Evolutionary conservation across 164 flowering plant genomes (phyloP).

Genomic region (Sextonia rubra): DNA sequence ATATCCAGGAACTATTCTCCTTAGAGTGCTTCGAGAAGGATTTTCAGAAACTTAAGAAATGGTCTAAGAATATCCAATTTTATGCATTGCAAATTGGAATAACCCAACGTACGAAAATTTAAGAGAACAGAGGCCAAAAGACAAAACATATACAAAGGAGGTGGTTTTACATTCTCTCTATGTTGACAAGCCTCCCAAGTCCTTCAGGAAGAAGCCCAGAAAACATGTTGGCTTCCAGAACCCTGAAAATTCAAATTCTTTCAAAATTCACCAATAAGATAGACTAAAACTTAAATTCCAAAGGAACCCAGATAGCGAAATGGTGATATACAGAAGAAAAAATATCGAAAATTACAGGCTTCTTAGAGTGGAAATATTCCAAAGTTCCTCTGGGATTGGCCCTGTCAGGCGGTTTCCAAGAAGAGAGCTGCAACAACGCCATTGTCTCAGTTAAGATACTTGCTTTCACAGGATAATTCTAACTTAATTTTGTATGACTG

Average conservation of each 20-base stretch:
- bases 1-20: no score
- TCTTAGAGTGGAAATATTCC: conserved; percentile 36
- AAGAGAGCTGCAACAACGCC: conserved; percentile 45
- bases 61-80: no score
- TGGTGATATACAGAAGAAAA: neutral
- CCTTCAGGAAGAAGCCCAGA: conserved; percentile 28
- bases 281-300: neutral
- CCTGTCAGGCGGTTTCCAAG: conserved; percentile 28
- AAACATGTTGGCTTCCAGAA: conserved; percentile 27
- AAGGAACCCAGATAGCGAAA: neutral
- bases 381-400: conserved; percentile 17
- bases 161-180: conserved; percentile 21
- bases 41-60: no score
- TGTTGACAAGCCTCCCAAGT: conserved; percentile 26
- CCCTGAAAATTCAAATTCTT: conserved; percentile 14
- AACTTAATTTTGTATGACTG: neutral
- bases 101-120: no score
- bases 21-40: no score
- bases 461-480: neutral
- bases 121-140: neutral
- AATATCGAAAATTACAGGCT: conserved; percentile 24
- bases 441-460: neutral
- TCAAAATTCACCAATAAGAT: neutral
- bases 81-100: no score
- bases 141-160: neutral